Evolutionary conservation across 2,329 filamentous ascomycete genomes (phyloP).

Genomic region (Aspergillus sp.): DNA sequence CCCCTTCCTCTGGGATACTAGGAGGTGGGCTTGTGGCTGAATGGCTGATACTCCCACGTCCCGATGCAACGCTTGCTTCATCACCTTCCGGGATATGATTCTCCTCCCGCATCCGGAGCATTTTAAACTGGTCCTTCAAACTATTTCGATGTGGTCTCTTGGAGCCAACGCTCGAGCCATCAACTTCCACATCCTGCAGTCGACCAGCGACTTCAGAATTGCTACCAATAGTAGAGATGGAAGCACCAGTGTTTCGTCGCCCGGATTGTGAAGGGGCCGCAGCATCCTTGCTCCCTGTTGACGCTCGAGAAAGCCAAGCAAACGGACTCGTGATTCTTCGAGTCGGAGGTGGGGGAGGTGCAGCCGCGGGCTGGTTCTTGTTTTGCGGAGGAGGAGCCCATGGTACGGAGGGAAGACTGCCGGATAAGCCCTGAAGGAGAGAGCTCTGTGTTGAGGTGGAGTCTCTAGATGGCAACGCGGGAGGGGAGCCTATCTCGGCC

Average conservation of each 20-base stretch:
- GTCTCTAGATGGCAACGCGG: constrained; percentile 33
- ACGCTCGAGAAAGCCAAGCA: constrained; percentile 74
- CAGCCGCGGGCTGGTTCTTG: constrained; percentile 37
- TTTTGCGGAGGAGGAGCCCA: constrained; percentile 62
- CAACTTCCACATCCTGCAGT: constrained; percentile 63
- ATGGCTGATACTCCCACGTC: constrained; percentile 43
- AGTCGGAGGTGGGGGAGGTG: constrained; percentile 42
- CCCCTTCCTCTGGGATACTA: constrained; percentile 48
- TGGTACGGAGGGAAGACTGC: constrained; percentile 69
- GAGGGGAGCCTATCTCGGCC: constrained; percentile 28
- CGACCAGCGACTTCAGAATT: constrained; percentile 76
- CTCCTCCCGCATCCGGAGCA: constrained; percentile 73
- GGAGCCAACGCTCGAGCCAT: constrained; percentile 46
- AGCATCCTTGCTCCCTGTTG: constrained; percentile 54
- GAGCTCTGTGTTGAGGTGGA: constrained; percentile 31
- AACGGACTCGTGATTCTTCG: constrained; percentile 88
- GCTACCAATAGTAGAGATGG: constrained; percentile 73
- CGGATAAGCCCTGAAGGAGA: constrained; percentile 62
- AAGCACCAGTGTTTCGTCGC: constrained; percentile 75
- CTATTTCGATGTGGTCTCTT: constrained; percentile 59
- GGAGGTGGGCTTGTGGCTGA: constrained; percentile 50
- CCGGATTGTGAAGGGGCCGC: constrained; percentile 52
- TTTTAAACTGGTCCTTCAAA: constrained; percentile 75
- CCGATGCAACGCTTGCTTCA: constrained; percentile 51
- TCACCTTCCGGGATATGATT: constrained; percentile 60